phyloP scores from a whole-genome alignment of 345 rosid species.

The Salix exigua region DNA sequence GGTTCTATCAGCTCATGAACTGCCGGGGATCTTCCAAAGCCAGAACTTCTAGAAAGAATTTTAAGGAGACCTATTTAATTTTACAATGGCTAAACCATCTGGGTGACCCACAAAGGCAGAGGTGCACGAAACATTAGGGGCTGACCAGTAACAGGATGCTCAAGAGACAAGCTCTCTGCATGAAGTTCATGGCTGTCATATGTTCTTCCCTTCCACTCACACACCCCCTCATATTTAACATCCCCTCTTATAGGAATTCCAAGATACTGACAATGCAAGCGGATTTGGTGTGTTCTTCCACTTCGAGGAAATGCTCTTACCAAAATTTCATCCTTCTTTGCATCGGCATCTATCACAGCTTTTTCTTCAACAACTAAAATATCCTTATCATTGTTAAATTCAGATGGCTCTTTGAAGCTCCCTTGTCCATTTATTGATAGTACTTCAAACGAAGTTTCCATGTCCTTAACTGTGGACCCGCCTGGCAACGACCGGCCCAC shows the following conservation, averaged over 20 bases:
- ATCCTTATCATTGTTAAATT: conserved; percentile 23
- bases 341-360: conserved; percentile 25
- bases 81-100: conserved; percentile 15
- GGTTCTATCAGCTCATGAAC: background rate
- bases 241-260: conserved; percentile 79
- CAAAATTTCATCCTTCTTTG: conserved; percentile 48
- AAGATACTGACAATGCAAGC: conserved; percentile 83
- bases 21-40: background rate
- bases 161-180: conserved; percentile 73
- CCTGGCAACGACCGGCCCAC: conserved; percentile 71
- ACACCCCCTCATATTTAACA: conserved; percentile 80
- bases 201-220: conserved; percentile 59
- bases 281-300: conserved; percentile 93
- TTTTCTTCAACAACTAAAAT: conserved; percentile 45
- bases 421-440: conserved; percentile 52
- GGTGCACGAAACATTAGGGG: conserved; percentile 50
- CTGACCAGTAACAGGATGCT: conserved; percentile 61
- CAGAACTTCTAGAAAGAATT: conserved; percentile 1
- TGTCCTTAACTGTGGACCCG: conserved; percentile 75
- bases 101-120: conserved; percentile 60
- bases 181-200: conserved; percentile 72
- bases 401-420: conserved; percentile 19
- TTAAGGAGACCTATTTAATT: background rate
- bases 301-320: conserved; percentile 73
- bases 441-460: conserved; percentile 80